Percentiles rank a stretch among this genome's conserved stretches.
Conservation (phyloP, 2,329 filamentous ascomycete genomes). For the Chalaropsis thielavioides region DNA sequence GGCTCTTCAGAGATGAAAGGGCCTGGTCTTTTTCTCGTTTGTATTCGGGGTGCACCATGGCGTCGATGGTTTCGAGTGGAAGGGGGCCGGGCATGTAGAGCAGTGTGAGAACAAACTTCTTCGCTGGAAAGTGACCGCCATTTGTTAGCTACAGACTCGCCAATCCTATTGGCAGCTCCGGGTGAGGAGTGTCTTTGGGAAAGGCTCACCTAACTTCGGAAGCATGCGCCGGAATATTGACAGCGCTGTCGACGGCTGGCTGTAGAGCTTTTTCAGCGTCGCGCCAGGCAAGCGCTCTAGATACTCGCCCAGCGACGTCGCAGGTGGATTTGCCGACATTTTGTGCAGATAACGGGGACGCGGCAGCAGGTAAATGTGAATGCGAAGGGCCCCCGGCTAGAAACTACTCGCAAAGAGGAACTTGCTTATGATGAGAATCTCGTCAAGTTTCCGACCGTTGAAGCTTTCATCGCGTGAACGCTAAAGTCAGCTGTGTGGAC, state of each 20-base stretch:
- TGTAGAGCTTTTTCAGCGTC: conserved; percentile 82
- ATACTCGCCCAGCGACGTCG: conserved; percentile 61
- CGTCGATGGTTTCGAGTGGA: conserved; percentile 63
- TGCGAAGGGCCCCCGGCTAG: too few relatives aligned
- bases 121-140: conserved; percentile 41
- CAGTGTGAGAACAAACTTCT: conserved; percentile 89
- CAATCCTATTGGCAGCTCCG: neutral
- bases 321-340: conserved; percentile 33
- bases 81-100: conserved; percentile 80
- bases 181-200: neutral
- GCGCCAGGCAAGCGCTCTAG: conserved; percentile 81
- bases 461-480: neutral
- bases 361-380: neutral
- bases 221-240: conserved; percentile 97
- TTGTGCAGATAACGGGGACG: conserved; percentile 18
- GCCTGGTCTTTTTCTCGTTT: conserved; percentile 58
- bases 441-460: neutral
- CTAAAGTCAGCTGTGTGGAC: neutral
- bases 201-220: conserved; percentile 56
- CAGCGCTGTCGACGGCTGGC: conserved; percentile 86
- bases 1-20: conserved; percentile 61
- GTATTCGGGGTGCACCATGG: conserved; percentile 60
- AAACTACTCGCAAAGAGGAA: neutral
- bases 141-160: neutral
- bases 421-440: neutral